A percentile compares a stretch with the other conserved stretches of the same genome.
These are phyloP conservation scores for Gastrolobium bilobum DNA, from an alignment of 306 rosid genomes.

Conservation along the genomic window DNA sequence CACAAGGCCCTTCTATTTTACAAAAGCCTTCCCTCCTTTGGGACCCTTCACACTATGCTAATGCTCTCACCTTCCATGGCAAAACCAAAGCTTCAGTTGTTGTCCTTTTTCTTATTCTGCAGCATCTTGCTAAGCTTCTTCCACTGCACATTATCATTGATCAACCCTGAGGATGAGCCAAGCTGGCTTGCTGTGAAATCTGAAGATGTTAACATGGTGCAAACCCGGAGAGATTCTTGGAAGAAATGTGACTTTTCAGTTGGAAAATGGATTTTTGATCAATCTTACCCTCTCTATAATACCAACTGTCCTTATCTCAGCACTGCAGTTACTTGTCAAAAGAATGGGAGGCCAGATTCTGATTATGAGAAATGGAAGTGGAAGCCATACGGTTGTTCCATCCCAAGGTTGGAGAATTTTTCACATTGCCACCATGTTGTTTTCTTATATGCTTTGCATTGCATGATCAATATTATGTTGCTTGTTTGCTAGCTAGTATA, in stretches of 20 bases:
- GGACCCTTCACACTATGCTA: constrained; percentile 51
- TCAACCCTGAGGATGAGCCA: constrained; percentile 58
- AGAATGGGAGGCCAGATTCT: constrained; percentile 96
- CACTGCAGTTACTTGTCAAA: constrained; percentile 86
- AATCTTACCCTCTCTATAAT: constrained; percentile 91
- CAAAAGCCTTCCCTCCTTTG: constrained; percentile 49
- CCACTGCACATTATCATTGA: constrained; percentile 54
- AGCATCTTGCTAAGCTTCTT: constrained; percentile 52
- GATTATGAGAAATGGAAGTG: constrained; percentile 96
- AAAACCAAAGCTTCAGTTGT: constrained; percentile 48
- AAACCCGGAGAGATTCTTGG: constrained; percentile 55
- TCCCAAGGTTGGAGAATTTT: constrained; percentile 68
- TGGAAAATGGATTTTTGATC: constrained; percentile 92
- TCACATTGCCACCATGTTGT: background rate
- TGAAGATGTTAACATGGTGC: constrained; percentile 73
- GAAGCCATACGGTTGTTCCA: constrained; percentile 82
- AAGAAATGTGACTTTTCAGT: constrained; percentile 72
- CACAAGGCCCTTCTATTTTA: constrained; percentile 43
- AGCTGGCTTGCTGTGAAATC: constrained; percentile 65
- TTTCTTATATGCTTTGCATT: constrained; percentile 35
- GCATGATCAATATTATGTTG: constrained; percentile 10
- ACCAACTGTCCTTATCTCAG: constrained; percentile 84
- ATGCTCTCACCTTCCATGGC: constrained; percentile 63
- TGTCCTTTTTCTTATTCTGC: constrained; percentile 53
- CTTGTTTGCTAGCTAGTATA: background rate